Evolutionary conservation across 140 eudicot genomes (phyloP), one percentile per base, ranked within the genome.

Genomic region (Oenanthe javanica): DNA sequence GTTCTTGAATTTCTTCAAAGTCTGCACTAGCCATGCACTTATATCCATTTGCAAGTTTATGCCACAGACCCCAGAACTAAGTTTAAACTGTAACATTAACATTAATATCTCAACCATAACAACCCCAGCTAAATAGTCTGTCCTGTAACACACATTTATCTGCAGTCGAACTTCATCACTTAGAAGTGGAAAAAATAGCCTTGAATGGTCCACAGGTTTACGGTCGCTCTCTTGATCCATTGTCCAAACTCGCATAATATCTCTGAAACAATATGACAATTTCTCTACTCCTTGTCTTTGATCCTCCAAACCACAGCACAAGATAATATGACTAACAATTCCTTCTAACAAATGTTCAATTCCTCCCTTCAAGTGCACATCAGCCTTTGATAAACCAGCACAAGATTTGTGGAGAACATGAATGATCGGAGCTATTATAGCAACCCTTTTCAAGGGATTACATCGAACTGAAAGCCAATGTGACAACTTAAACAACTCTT

Each of bases 361-460:
- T 54, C 14, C 45, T 25, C 79, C 27, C 48, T 59, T 59, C 79
- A 75, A 25, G 46, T 4, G 10, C 21, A 25, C 38, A 49, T 75
- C 63, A 9, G 43, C 52, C 79, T 75, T 59, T 57, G 81, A 57
- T 78, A 55, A 36, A 77, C 48, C 71, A 55, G 9, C 23, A 14
- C 14, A 55, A 18, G 38, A 55, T 54, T 55, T 42, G 45, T 59
- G 51, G 36, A 78, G 66, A 59, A 42, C 54, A 12, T 9, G 66
- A 55, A 57, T 14, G 19, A 57, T 23, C 1, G 73, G 81, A 43
- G 81, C 81, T 54, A 78, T 36, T 38, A 21, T 14, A 57, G 81
- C 51, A 6, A 78, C 81, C 10, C 14, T 78, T 46, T 59, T 78
- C 27, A 42, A 57, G 81, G 81, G 57, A 78, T 57, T 78, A 21